phyloP scores from a whole-genome alignment of 2,329 filamentous ascomycete species.

The Hypoxylon sp. region DNA sequence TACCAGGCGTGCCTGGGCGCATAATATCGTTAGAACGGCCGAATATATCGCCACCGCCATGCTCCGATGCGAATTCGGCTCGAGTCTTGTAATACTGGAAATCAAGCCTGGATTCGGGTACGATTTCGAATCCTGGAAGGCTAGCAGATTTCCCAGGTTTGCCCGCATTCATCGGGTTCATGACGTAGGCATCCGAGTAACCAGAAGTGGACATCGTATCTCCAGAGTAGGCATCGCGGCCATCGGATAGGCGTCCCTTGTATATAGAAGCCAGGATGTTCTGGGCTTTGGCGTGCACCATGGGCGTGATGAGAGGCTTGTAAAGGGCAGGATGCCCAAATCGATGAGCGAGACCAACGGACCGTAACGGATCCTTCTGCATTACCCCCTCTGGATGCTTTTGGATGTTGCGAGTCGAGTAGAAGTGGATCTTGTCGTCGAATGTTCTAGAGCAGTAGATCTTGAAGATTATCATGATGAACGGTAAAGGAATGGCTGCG shows the following conservation, averaged over 20 bases:
- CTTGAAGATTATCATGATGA: conserved; percentile 88
- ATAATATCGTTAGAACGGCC: conserved; percentile 72
- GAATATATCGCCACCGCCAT: conserved; percentile 81
- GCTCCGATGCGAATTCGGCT: conserved; percentile 87
- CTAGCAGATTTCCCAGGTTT: conserved; percentile 63
- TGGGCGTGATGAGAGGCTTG: conserved; percentile 89
- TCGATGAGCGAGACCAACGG: conserved; percentile 79
- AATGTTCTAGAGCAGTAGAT: conserved; percentile 82
- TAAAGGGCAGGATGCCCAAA: conserved; percentile 95
- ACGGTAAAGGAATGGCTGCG: conserved; percentile 79
- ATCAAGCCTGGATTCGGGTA: conserved; percentile 87
- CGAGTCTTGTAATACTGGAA: conserved; percentile 94
- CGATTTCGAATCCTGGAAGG: conserved; percentile 87
- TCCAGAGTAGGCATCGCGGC: conserved; percentile 70
- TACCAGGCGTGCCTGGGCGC: conserved; percentile 73
- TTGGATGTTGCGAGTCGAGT: conserved; percentile 74
- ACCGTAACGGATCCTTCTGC: conserved; percentile 67
- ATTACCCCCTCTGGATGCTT: conserved; percentile 62
- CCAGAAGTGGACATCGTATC: conserved; percentile 74
- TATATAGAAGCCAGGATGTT: conserved; percentile 90
- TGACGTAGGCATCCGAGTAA: conserved; percentile 85
- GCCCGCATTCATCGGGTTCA: conserved; percentile 80
- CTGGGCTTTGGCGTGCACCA: conserved; percentile 93
- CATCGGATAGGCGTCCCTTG: conserved; percentile 80
- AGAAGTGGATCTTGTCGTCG: conserved; percentile 85